Evolutionary conservation across 1,284 basidiomycete species (phyloP).

Genomic region (Microbotryomycetes sp.): DNA sequence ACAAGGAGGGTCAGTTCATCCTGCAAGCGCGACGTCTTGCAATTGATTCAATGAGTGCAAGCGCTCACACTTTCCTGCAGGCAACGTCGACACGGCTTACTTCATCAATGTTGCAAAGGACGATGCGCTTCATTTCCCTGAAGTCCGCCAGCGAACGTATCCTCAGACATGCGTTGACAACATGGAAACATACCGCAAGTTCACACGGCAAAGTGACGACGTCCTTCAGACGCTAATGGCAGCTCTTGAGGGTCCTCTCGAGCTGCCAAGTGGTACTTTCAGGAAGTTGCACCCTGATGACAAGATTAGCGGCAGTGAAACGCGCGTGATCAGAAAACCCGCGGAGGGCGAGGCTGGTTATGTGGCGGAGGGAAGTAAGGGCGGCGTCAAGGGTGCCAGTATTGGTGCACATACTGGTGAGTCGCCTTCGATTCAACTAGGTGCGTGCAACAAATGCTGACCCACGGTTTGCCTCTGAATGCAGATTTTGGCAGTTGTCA

Average conservation of each 20-base stretch:
- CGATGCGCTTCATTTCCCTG: constrained; percentile 27
- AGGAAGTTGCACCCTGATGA: constrained; percentile 23
- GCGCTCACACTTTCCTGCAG: constrained; percentile 59
- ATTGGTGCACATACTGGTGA: background rate
- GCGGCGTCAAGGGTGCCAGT: constrained; percentile 4
- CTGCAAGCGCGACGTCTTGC: constrained; percentile 42
- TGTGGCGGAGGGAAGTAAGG: constrained; percentile 11
- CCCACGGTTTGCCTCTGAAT: too few relatives aligned
- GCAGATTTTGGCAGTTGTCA: constrained; percentile 49
- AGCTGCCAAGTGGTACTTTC: constrained; percentile 20
- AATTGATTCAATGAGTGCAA: constrained; percentile 29
- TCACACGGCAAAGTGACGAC: constrained; percentile 5
- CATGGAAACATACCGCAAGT: constrained; percentile 18
- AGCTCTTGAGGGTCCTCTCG: constrained; percentile 21
- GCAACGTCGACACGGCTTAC: constrained; percentile 54
- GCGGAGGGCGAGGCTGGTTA: constrained; percentile 12
- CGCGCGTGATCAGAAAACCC: constrained; percentile 22
- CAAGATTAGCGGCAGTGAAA: constrained; percentile 23
- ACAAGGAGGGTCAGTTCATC: constrained; percentile 60
- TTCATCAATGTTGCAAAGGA: constrained; percentile 51
- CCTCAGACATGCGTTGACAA: constrained; percentile 11
- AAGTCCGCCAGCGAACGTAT: constrained; percentile 27
- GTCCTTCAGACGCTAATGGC: constrained; percentile 23
- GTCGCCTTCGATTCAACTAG: too few relatives aligned
- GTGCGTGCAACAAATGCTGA: too few relatives aligned